Evolutionary conservation across 192 early-diverging fungal species (phyloP).

Genomic region (Linderina pennispora): DNA sequence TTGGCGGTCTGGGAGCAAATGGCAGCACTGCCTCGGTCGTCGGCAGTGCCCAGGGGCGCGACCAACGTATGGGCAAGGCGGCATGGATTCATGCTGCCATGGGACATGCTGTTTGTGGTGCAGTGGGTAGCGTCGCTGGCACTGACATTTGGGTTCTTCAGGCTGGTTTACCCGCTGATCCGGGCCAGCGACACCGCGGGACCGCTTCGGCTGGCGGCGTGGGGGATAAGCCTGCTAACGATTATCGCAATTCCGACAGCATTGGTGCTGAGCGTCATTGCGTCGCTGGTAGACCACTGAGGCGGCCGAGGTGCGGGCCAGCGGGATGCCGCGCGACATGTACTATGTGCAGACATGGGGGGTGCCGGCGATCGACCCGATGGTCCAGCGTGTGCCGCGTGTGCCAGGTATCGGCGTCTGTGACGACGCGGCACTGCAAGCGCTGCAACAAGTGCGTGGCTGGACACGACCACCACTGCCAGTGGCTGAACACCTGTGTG

Average conservation of each 20-base stretch:
- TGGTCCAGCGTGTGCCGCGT: slow-evolving; percentile 28
- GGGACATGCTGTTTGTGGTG: slow-evolving; percentile 21
- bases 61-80: slow-evolving; percentile 29
- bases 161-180: slow-evolving; percentile 11
- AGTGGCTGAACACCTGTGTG: slow-evolving; percentile 37
- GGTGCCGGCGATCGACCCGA: slow-evolving; percentile 19
- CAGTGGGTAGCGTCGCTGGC: slow-evolving; percentile 23
- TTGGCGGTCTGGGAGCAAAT: slow-evolving; percentile 18
- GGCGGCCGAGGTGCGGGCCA: slow-evolving; percentile 5
- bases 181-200: neutral
- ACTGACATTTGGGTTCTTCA: slow-evolving; percentile 14
- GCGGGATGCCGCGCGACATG: slow-evolving; percentile 5
- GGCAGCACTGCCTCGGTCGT: slow-evolving; percentile 6
- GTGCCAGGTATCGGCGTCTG: slow-evolving; percentile 11
- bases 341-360: slow-evolving; percentile 30
- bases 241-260: neutral
- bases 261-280: slow-evolving; percentile 10
- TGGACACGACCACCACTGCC: slow-evolving; percentile 28
- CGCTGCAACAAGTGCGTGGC: slow-evolving; percentile 46
- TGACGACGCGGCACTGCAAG: slow-evolving; percentile 43
- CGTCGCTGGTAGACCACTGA: slow-evolving; percentile 18
- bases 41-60: slow-evolving; percentile 12
- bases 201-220: neutral
- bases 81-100: slow-evolving; percentile 26
- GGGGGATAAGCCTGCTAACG: neutral